Base-by-base conservation (phyloP, 1,139 yeast genomes). In the Nakaseomyces bracarensis region DNA sequence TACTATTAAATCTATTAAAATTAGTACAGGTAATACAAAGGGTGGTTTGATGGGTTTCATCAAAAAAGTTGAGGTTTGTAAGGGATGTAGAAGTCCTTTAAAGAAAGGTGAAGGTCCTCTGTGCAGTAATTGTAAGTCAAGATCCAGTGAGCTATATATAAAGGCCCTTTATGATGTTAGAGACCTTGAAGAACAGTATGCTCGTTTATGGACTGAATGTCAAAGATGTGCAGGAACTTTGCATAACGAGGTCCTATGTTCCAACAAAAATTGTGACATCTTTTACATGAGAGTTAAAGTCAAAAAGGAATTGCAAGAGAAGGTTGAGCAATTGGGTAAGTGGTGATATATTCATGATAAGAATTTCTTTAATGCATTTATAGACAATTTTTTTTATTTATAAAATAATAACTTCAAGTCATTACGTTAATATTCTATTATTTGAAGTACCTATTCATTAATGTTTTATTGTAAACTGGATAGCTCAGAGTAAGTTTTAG, bases 201-300 rank as follows among this genome's bases (percentile, higher is more conserved):
- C 95, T 1, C 70, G 95, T 49, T 67, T 93, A 46, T 93, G 99
- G 99, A 91, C 98, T 0, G 96, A 93, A 59, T 93, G 99, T 61
- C 99, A 93, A 65, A 71, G 97, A 50, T 93, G 98, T 62, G 97
- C 93, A 55, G 97, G 97, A 0, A 84, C 94, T 18, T 67, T 93
- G 46, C 96, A 91, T 56, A 96, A 87, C 63, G 97, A 91, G 55
- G 98, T 93, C 6, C 69, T 91, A 33, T 93, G 99, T 61, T 82
- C 96, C 0, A 86, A 91, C 53, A 87, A 87, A 53, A 97, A 91
- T 64, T 93, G 99, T 65, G 96, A 97, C 1, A 91, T 93, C 29
- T 93, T 91, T 57, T 93, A 91, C 63, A 91, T 93, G 98, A 74
- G 99, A 57, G 89, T 82, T 61, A 89, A 91, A 61, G 94, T 89